Conservation (phyloP, 371 early-diverging fungal genomes). For the Rhizopus sp. region DNA sequence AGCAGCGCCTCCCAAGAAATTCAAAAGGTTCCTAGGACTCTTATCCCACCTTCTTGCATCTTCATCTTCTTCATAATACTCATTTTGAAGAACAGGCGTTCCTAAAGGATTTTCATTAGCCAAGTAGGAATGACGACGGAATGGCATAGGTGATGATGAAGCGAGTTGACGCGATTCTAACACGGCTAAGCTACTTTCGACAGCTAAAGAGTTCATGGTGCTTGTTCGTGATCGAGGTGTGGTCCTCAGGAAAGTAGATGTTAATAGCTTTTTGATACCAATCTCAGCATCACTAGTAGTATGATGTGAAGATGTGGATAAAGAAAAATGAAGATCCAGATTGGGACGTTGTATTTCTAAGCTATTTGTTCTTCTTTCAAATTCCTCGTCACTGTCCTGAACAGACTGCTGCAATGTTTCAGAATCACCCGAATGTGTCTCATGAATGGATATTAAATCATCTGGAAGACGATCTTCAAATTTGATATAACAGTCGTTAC, state of each 20-base stretch:
- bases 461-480: slow-evolving; percentile 16
- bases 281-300: slow-evolving; percentile 19
- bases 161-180: slow-evolving; percentile 25
- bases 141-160: slow-evolving; percentile 37
- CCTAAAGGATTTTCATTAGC: not conserved
- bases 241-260: slow-evolving; percentile 35
- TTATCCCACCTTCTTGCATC: slow-evolving; percentile 41
- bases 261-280: slow-evolving; percentile 35
- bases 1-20: slow-evolving; percentile 38
- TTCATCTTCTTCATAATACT: slow-evolving; percentile 65
- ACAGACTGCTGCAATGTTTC: slow-evolving; percentile 9
- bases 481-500: slow-evolving; percentile 27
- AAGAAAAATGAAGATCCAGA: slow-evolving; percentile 23
- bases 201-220: slow-evolving; percentile 42
- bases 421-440: slow-evolving; percentile 18
- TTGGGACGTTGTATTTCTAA: slow-evolving; percentile 25
- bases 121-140: slow-evolving; percentile 39
- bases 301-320: slow-evolving; percentile 25
- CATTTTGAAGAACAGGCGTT: slow-evolving; percentile 1
- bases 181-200: slow-evolving; percentile 29
- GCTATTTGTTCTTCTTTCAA: slow-evolving; percentile 20
- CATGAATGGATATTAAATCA: slow-evolving; percentile 20
- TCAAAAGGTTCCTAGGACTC: slow-evolving; percentile 36
- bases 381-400: slow-evolving; percentile 25
- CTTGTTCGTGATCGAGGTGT: slow-evolving; percentile 60